Conservation (phyloP, 192 early-diverging fungal genomes). For the Coemansia sp. region DNA sequence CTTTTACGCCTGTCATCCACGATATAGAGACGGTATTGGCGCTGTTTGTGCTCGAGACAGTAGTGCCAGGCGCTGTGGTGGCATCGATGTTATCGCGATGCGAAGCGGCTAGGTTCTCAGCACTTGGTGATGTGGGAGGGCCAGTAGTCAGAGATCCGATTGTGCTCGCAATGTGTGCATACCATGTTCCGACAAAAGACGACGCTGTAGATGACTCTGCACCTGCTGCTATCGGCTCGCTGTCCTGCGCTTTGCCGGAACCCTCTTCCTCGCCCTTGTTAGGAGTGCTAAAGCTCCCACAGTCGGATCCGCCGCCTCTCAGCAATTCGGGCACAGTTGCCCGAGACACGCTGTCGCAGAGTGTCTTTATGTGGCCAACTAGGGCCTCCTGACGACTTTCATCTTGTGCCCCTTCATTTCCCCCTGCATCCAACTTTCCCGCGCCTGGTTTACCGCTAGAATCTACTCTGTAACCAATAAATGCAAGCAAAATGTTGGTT, state of each 20-base stretch:
- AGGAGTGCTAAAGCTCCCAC: no score
- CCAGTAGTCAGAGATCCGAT: constrained; percentile 2
- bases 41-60: background rate
- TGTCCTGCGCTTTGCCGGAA: background rate
- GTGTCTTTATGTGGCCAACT: constrained; percentile 1
- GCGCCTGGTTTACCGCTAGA: background rate
- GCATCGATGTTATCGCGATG: constrained; percentile 3
- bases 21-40: constrained; percentile 7
- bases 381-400: background rate
- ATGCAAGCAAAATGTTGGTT: no score
- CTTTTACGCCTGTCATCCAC: constrained; percentile 14
- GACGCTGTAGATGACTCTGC: background rate
- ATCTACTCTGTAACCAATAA: background rate
- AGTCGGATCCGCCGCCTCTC: background rate
- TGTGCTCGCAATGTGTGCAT: constrained; percentile 1
- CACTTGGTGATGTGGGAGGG: background rate
- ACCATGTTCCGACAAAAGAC: constrained; percentile 3
- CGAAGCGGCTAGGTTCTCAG: background rate
- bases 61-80: no score
- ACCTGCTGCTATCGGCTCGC: background rate
- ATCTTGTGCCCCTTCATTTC: background rate
- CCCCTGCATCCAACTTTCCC: constrained; percentile 1
- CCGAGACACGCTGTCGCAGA: constrained; percentile 8
- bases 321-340: constrained; percentile 1
- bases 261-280: no score